These are phyloP conservation scores for Fragosphaeria purpurea DNA, from an alignment of 2,329 filamentous ascomycete genomes.

Conservation along the genomic window DNA sequence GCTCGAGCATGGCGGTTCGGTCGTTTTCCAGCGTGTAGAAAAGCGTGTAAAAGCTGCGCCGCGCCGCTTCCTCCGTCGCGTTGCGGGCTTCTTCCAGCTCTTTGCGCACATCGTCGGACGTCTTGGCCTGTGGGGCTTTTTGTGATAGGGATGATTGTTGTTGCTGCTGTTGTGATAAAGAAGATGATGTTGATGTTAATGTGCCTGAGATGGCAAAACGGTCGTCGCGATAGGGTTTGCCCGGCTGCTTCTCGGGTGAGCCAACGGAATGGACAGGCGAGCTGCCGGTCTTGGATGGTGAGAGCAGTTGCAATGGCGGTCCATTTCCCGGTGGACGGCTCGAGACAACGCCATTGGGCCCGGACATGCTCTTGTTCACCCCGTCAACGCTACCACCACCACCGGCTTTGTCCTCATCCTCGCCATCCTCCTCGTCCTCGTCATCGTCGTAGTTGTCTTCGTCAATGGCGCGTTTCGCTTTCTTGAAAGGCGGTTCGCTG, in stretches of 20 bases:
- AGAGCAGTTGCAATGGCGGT: constrained; percentile 50
- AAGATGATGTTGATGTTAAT: not conserved
- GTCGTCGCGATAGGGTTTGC: constrained; percentile 41
- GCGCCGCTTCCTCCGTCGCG: constrained; percentile 80
- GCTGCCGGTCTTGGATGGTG: constrained; percentile 60
- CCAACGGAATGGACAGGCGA: constrained; percentile 53
- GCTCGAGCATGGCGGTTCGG: constrained; percentile 90
- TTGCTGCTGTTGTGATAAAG: not conserved
- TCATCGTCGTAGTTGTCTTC: constrained; percentile 84
- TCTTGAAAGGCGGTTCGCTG: constrained; percentile 58
- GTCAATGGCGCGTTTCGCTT: constrained; percentile 66
- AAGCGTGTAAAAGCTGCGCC: constrained; percentile 81
- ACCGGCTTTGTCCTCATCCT: constrained; percentile 44
- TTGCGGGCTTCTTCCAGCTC: constrained; percentile 87
- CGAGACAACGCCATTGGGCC: constrained; percentile 24
- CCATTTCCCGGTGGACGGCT: no score
- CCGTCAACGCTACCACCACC: constrained; percentile 23
- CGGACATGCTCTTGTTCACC: not conserved
- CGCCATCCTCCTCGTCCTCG: constrained; percentile 64
- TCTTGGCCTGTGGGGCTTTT: constrained; percentile 40
- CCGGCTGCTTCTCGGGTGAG: constrained; percentile 48
- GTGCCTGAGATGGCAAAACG: constrained; percentile 16
- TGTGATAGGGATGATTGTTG: not conserved
- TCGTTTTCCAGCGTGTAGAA: constrained; percentile 96
- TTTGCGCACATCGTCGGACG: constrained; percentile 81